phyloP scores from a whole-genome alignment of 164 flowering plant species.

The Chloranthus sessilifolius region DNA sequence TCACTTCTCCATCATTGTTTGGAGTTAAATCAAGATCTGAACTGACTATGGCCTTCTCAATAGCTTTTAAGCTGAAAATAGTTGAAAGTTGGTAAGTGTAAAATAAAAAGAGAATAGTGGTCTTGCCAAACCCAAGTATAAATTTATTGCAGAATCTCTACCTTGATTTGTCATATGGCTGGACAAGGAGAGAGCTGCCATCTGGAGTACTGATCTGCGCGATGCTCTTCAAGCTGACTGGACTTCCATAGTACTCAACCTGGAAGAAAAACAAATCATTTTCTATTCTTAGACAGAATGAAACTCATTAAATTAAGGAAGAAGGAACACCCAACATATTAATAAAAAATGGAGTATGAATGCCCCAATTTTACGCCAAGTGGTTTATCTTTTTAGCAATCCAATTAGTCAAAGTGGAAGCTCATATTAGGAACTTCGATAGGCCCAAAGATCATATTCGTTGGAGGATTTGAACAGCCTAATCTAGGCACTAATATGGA shows the following conservation, averaged over 20 bases:
- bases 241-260: slow-evolving; percentile 96
- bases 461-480: too few relatives aligned
- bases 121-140: not conserved
- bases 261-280: slow-evolving; percentile 17
- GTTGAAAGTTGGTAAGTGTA: slow-evolving; percentile 1
- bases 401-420: too few relatives aligned
- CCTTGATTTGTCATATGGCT: slow-evolving; percentile 98
- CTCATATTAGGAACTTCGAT: too few relatives aligned
- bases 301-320: too few relatives aligned
- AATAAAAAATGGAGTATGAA: too few relatives aligned
- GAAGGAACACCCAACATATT: too few relatives aligned
- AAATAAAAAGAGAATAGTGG: not conserved
- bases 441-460: too few relatives aligned
- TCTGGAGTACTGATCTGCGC: slow-evolving; percentile 95
- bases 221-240: slow-evolving; percentile 82
- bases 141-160: slow-evolving; percentile 17
- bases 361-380: too few relatives aligned
- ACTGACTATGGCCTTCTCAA: slow-evolving; percentile 90
- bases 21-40: slow-evolving; percentile 84
- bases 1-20: slow-evolving; percentile 88
- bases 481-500: too few relatives aligned
- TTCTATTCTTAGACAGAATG: too few relatives aligned
- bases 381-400: too few relatives aligned
- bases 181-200: slow-evolving; percentile 72
- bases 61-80: slow-evolving; percentile 66